Evolutionary conservation across 768 basidiomycete genomes (phyloP).

Genomic region (Lepiota subincarnata): DNA sequence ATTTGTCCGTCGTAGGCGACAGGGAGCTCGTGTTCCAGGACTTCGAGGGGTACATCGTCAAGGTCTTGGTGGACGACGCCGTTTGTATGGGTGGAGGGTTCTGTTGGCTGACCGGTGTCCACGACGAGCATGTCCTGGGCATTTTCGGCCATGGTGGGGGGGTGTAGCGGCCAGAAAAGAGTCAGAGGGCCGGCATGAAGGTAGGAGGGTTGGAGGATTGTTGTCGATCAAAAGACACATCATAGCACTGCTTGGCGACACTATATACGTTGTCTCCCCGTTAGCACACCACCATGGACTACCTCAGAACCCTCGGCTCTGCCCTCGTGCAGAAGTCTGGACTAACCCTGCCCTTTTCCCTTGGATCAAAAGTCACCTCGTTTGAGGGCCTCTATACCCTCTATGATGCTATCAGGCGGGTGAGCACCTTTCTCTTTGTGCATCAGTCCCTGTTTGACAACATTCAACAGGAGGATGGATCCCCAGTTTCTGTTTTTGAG

Average conservation of each 20-base stretch:
- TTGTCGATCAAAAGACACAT: conserved; percentile 8
- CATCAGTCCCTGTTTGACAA: conserved; percentile 13
- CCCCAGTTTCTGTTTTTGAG: conserved; percentile 84
- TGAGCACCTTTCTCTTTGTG: conserved; percentile 26
- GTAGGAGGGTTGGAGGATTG: not conserved
- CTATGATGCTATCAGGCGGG: conserved; percentile 86
- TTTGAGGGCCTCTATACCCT: conserved; percentile 79
- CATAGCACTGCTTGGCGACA: not conserved
- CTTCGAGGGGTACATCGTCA: conserved; percentile 39
- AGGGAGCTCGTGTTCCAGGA: conserved; percentile 73
- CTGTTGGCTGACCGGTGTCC: not conserved
- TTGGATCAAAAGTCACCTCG: conserved; percentile 68
- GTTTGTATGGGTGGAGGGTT: conserved; percentile 19
- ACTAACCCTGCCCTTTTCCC: conserved; percentile 80
- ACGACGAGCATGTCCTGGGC: not conserved
- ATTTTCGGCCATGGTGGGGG: conserved; percentile 2
- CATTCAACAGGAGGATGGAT: conserved; percentile 74
- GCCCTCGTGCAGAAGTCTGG: conserved; percentile 93
- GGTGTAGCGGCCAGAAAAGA: not conserved
- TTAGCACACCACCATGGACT: conserved; percentile 55
- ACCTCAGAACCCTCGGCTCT: conserved; percentile 75
- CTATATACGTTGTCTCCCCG: not conserved
- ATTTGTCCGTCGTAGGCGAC: conserved; percentile 71
- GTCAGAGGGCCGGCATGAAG: not conserved
- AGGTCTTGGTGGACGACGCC: conserved; percentile 23